Conservation (phyloP, 1,139 yeast species). For the Pneumocystis jirovecii region DNA sequence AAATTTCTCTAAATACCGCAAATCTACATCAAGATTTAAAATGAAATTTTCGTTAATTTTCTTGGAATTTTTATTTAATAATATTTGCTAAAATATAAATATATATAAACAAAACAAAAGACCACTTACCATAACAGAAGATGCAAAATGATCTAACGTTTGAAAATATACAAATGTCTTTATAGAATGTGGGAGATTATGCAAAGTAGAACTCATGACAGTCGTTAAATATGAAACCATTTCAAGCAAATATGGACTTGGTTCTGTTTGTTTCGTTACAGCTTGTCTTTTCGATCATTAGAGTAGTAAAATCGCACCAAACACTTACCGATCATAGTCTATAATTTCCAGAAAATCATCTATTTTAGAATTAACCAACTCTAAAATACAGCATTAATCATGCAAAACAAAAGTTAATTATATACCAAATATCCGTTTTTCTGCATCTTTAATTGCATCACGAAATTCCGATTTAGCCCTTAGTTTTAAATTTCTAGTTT, state of each 20-base stretch:
- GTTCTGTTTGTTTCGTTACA: constrained; percentile 35
- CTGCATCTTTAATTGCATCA: constrained; percentile 57
- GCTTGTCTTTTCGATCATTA: constrained; percentile 25
- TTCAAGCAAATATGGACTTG: constrained; percentile 65
- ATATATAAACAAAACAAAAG: background rate
- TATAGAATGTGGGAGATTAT: constrained; percentile 63
- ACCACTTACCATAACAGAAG: constrained; percentile 36
- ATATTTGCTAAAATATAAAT: constrained; percentile 30
- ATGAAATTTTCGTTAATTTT: constrained; percentile 34
- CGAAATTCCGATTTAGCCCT: constrained; percentile 44
- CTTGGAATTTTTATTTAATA: constrained; percentile 35
- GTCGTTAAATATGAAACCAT: constrained; percentile 78
- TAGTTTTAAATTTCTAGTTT: constrained; percentile 27
- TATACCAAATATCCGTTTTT: constrained; percentile 55
- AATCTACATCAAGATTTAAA: constrained; percentile 46
- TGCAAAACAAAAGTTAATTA: constrained; percentile 28
- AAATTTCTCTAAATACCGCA: constrained; percentile 42
- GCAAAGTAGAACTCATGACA: constrained; percentile 74
- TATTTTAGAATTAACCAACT: constrained; percentile 48
- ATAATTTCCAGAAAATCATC: constrained; percentile 70
- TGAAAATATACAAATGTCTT: constrained; percentile 67
- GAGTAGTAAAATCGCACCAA: background rate
- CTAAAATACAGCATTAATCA: background rate
- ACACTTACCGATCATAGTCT: constrained; percentile 57
- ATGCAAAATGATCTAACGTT: constrained; percentile 73